Evolutionary conservation across 148 eudicot genomes (phyloP), one percentile per base, ranked within the genome.

Genomic region (Amaranthus cruentus): DNA sequence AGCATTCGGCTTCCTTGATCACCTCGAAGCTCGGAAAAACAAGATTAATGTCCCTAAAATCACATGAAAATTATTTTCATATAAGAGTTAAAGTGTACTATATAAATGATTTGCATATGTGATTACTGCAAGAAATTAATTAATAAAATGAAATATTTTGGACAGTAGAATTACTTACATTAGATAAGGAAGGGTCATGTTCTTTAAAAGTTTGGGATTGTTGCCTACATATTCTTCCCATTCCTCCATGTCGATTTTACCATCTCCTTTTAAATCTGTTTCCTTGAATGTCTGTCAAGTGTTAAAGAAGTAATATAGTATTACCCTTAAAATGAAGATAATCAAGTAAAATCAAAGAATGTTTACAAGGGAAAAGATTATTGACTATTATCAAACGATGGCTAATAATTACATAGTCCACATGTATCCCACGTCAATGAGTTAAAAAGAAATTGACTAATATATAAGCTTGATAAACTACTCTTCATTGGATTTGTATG

Each of bases 181-280:
- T 18, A 82, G 56, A 65, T 76, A 79, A 1, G 82, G 85, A 68
- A 82, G 80, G 44, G 85, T 82, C 85, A 82, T 82, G 66, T 82
- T 82, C 73, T 79, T 82, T 51, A 82, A 62, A 71, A 82, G 28
- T 49, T 74, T 68, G n/a, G 85, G 85, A 61, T 79, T 72, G 10
- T 79, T 79, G 4, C 69, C 68, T 38, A 73, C 82, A 68, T 71
- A 79, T 18, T 82, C 77, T 73, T 73, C 75, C 85, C 85, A 82
- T 48, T 82, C 85, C 69, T 82, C 82, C 70, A 68, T 61, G 62
- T 82, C 85, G 5, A 82, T 82, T 73, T 70, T 79, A 14, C 79
- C 82, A 69, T 82, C 85, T 13, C 72, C 75, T 43, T 79, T 82
- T 9, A 18, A 47, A 79, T 82, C 85, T 10, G 80, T 81, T 51